A percentile compares a stretch with the other conserved stretches of the same genome.
These are phyloP conservation scores for Xylaria sp. DNA, from an alignment of 2,329 filamentous ascomycete species.

Conservation along the genomic window DNA sequence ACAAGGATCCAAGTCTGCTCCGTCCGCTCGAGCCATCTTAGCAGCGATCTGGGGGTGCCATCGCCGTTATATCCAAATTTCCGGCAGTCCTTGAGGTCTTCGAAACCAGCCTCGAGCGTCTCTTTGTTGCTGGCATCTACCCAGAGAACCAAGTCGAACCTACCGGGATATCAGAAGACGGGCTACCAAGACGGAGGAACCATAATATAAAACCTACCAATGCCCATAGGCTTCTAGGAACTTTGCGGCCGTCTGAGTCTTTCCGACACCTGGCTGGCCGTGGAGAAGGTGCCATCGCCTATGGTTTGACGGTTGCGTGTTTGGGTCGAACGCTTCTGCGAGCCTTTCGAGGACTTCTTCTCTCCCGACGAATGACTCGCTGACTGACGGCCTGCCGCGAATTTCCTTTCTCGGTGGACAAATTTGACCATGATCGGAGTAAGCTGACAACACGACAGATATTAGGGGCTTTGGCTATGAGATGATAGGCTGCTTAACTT, in stretches of 20 bases:
- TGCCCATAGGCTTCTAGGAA: slow-evolving; percentile 25
- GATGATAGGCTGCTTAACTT: neutral
- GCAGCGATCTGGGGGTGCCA: slow-evolving; percentile 14
- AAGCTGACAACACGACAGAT: slow-evolving; percentile 5
- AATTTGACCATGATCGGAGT: slow-evolving; percentile 20
- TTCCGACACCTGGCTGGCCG: slow-evolving; percentile 37
- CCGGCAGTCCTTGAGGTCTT: slow-evolving; percentile 10
- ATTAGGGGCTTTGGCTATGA: neutral
- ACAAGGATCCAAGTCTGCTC: slow-evolving; percentile 36
- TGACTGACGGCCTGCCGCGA: slow-evolving; percentile 11
- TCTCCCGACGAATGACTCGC: slow-evolving; percentile 34
- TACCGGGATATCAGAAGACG: slow-evolving; percentile 4
- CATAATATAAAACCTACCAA: slow-evolving; percentile 24
- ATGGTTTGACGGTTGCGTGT: slow-evolving; percentile 7
- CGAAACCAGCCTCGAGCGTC: slow-evolving; percentile 31
- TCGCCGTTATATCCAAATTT: slow-evolving; percentile 5
- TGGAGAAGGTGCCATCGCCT: slow-evolving; percentile 10
- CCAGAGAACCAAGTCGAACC: slow-evolving; percentile 36
- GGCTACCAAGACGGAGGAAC: neutral
- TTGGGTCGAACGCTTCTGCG: slow-evolving; percentile 13
- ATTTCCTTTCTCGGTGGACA: slow-evolving; percentile 5
- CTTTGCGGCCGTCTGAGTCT: slow-evolving; percentile 37
- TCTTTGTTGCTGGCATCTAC: slow-evolving; percentile 31
- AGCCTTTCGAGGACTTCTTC: slow-evolving; percentile 28
- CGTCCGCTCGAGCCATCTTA: slow-evolving; percentile 21